Evolutionary conservation across 2,329 filamentous ascomycete genomes (phyloP).

Genomic region (Diplodia scrobiculata): DNA sequence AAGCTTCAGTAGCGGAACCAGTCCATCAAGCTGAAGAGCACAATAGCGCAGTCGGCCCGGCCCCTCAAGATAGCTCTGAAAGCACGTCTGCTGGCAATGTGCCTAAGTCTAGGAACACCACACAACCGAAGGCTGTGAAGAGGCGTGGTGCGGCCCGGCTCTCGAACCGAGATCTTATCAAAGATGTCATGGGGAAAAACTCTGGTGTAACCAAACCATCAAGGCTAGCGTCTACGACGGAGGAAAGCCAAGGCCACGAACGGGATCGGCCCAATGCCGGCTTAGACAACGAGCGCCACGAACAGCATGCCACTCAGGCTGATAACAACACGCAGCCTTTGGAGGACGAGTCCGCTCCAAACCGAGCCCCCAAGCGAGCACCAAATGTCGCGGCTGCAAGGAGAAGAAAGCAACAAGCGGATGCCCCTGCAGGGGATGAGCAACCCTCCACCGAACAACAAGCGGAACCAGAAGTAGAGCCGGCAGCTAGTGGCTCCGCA

Average conservation of each 20-base stretch:
- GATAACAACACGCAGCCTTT: neutral
- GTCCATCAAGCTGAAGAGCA: neutral
- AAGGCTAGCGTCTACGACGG: neutral
- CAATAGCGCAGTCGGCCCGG: neutral
- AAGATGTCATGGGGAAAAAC: conserved; percentile 5
- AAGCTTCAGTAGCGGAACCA: neutral
- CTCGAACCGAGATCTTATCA: conserved; percentile 21
- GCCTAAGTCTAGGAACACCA: neutral
- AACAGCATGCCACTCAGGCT: neutral
- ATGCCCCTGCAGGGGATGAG: neutral
- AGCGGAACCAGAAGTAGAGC: neutral
- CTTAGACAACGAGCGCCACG: neutral
- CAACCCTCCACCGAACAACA: neutral
- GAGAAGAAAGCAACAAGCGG: conserved; percentile 5
- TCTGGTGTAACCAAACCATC: conserved; percentile 11
- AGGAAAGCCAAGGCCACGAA: neutral
- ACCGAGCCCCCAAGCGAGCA: neutral
- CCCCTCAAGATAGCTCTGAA: neutral
- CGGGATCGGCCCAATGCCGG: neutral
- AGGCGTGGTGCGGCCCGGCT: neutral
- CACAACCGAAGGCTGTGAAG: conserved; percentile 12
- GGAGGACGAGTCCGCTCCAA: neutral
- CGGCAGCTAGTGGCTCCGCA: neutral
- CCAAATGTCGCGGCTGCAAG: conserved; percentile 10
- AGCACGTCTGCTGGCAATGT: neutral